phyloP scores from a whole-genome alignment of 1,284 basidiomycete genomes.

The Dichomitus squalens region DNA sequence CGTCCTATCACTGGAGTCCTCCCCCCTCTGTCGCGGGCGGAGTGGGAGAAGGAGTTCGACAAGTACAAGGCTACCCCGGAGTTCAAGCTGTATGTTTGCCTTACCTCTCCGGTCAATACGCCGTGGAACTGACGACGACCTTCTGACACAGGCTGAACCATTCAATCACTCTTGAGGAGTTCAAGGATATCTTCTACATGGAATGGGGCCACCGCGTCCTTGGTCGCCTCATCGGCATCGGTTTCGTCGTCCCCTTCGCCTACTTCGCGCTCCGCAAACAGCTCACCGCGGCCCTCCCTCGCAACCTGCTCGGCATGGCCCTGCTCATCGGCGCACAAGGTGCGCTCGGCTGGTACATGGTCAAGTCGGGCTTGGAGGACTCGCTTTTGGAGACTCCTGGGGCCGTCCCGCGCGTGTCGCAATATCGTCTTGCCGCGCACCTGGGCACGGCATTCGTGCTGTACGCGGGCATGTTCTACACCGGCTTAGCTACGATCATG shows the following conservation, averaged over 20 bases:
- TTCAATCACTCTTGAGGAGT: conserved; percentile 85
- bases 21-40: conserved; percentile 75
- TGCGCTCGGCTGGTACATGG: conserved; percentile 99
- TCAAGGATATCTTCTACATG: conserved; percentile 98
- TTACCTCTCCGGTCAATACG: neutral
- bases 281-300: conserved; percentile 64
- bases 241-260: conserved; percentile 78
- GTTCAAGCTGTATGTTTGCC: conserved; percentile 81
- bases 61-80: conserved; percentile 98
- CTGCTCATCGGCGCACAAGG: conserved; percentile 90
- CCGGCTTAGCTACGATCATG: conserved; percentile 78
- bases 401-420: conserved; percentile 92
- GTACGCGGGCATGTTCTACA: conserved; percentile 90
- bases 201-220: conserved; percentile 97
- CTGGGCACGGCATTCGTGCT: conserved; percentile 89
- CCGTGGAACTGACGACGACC: neutral
- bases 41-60: conserved; percentile 91
- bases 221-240: conserved; percentile 86
- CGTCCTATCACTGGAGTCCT: conserved; percentile 89
- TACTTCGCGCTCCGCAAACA: conserved; percentile 78
- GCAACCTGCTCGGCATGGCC: conserved; percentile 72
- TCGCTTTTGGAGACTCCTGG: conserved; percentile 79
- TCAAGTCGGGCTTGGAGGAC: conserved; percentile 92
- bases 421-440: conserved; percentile 96
- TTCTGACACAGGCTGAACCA: conserved; percentile 76